Conservation (phyloP, 2,329 filamentous ascomycete species). For the Colletotrichum karsti region DNA sequence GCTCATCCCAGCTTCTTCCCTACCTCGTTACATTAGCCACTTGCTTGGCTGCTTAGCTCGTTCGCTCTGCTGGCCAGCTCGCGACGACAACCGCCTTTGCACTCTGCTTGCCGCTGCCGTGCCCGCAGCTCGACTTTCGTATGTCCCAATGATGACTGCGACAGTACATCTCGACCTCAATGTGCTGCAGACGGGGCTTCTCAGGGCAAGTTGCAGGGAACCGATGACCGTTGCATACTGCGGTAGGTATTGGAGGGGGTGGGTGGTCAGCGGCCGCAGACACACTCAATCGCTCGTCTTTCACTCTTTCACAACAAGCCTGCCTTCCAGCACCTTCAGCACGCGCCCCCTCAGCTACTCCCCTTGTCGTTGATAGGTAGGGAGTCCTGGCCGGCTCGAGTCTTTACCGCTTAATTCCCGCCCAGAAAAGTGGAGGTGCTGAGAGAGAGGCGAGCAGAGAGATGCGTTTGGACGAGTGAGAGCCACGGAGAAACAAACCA, state of each 20-base stretch:
- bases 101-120: background rate
- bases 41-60: slow-evolving; percentile 14
- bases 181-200: background rate
- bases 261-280: slow-evolving; percentile 19
- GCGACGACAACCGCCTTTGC: background rate
- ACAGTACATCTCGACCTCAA: background rate
- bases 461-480: background rate
- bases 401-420: slow-evolving; percentile 18
- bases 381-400: background rate
- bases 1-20: slow-evolving; percentile 15
- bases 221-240: background rate
- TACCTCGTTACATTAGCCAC: slow-evolving; percentile 19
- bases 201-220: background rate
- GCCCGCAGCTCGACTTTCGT: background rate
- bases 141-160: background rate
- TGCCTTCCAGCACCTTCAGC: slow-evolving; percentile 20
- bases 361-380: background rate
- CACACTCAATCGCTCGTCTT: background rate
- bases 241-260: background rate
- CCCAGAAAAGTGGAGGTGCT: slow-evolving; percentile 2
- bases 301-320: too few species aligned
- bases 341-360: slow-evolving; percentile 1
- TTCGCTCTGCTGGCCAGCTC: background rate
- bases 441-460: background rate
- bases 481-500: background rate